phyloP scores from a whole-genome alignment of 108 stramenopile species.

The Cylindrotheca fusiformis region DNA sequence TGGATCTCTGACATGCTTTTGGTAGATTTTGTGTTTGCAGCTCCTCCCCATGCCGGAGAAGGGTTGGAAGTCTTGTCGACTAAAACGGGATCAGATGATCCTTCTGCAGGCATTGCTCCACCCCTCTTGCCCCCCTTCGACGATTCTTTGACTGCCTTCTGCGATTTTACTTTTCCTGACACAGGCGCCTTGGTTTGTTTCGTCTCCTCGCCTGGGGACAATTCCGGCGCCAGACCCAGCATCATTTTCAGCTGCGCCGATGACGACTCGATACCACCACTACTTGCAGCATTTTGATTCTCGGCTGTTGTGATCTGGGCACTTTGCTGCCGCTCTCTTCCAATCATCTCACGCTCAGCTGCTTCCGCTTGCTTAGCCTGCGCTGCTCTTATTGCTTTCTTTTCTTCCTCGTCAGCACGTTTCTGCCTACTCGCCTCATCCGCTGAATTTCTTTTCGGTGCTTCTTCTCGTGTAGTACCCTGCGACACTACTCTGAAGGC shows the following conservation, averaged over 20 bases:
- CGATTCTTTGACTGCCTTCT: conserved; percentile 1
- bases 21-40: conserved; percentile 26
- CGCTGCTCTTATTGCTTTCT: conserved; percentile 11
- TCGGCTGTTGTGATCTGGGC: conserved; percentile 19
- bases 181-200: conserved; percentile 17
- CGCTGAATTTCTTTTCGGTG: conserved; percentile 2
- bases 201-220: conserved; percentile 9
- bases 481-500: conserved; percentile 56
- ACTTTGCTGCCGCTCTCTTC: conserved; percentile 22
- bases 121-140: conserved; percentile 28
- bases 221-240: conserved; percentile 63
- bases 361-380: conserved; percentile 7
- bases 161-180: conserved; percentile 22
- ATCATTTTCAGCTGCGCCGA: conserved; percentile 84
- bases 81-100: conserved; percentile 13
- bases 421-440: conserved; percentile 21
- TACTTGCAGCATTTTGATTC: conserved; percentile 10
- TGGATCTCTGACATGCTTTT: conserved; percentile 90
- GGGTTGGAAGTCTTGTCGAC: conserved; percentile 24
- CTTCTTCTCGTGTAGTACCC: conserved; percentile 27
- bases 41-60: conserved; percentile 77
- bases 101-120: conserved; percentile 33
- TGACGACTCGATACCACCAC: conserved; percentile 59
- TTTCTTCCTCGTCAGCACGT: conserved; percentile 18
- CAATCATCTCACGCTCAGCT: conserved; percentile 31